Percentiles rank a stretch among this genome's conserved stretches.
These are phyloP conservation scores for Thermochaetoides thermophila DNA, from an alignment of 495 filamentous ascomycete genomes.

Conservation along the genomic window DNA sequence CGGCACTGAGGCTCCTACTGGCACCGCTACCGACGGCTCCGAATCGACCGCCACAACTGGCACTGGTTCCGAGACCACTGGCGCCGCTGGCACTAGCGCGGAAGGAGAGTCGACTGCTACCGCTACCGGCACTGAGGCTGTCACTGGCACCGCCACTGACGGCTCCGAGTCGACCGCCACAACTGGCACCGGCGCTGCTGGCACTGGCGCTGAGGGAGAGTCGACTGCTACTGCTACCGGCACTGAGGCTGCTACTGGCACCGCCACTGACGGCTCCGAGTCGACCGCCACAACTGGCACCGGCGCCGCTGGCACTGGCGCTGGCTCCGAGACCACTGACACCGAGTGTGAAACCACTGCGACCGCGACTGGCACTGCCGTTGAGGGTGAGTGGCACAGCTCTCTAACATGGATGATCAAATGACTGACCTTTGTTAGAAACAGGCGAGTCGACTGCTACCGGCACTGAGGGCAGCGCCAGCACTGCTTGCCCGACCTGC, in stretches of 20 bases:
- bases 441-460: too few species aligned
- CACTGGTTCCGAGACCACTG: too few species aligned
- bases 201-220: not conserved
- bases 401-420: too few species aligned
- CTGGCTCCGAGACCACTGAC: not conserved
- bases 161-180: not conserved
- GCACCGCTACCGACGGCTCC: too few species aligned
- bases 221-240: not conserved
- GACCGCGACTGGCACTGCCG: not conserved
- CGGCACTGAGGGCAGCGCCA: not conserved
- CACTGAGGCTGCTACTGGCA: not conserved
- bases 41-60: too few species aligned
- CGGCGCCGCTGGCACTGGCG: not conserved
- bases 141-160: slow-evolving; percentile 1
- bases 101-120: too few species aligned
- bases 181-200: not conserved
- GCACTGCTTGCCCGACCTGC: not conserved
- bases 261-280: not conserved
- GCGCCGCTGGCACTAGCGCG: too few species aligned
- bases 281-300: not conserved
- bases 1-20: not conserved
- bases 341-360: too few species aligned
- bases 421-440: too few species aligned
- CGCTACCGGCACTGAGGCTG: too few species aligned
- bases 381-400: too few species aligned